A percentile compares a stretch with the other conserved stretches of the same genome.
These are phyloP conservation scores for Lithospermum erythrorhizon DNA, from an alignment of 257 asterid genomes.

Conservation along the genomic window DNA sequence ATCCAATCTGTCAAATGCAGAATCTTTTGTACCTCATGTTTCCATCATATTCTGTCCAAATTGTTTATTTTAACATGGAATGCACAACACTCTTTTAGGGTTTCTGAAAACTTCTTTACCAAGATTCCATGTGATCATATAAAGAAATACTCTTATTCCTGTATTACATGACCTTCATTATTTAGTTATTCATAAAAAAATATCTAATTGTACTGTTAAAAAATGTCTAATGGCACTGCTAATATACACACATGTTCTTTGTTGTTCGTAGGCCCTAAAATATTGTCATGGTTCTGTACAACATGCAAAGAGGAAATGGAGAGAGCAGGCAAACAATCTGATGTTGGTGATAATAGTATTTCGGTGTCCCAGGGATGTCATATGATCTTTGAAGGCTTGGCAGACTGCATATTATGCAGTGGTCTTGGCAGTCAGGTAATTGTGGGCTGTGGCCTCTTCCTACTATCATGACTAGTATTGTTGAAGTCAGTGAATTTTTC, in stretches of 20 bases:
- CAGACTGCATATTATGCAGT: conserved; percentile 58
- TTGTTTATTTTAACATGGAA: too few relatives aligned
- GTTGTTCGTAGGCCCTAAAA: conserved; percentile 60
- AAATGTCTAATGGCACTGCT: conserved; percentile 12
- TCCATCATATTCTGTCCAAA: too few relatives aligned
- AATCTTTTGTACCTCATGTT: too few relatives aligned
- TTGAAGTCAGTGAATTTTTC: background rate
- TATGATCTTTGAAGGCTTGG: conserved; percentile 52
- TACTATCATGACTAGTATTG: background rate
- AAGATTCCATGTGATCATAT: background rate
- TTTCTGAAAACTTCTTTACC: background rate
- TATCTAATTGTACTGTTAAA: background rate
- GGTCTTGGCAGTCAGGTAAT: conserved; percentile 61
- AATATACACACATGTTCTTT: conserved; percentile 12
- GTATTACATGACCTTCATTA: background rate
- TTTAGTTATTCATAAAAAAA: background rate
- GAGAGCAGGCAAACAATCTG: conserved; percentile 15
- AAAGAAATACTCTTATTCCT: background rate
- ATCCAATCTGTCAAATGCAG: too few relatives aligned
- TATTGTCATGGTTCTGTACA: conserved; percentile 42
- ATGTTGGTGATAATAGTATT: conserved; percentile 16
- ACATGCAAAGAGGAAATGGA: conserved; percentile 41
- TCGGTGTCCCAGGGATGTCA: conserved; percentile 34
- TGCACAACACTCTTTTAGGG: background rate
- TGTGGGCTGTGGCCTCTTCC: conserved; percentile 7